These are phyloP conservation scores for Podospora tetraspora DNA, from an alignment of 495 filamentous ascomycete species.

Conservation along the genomic window DNA sequence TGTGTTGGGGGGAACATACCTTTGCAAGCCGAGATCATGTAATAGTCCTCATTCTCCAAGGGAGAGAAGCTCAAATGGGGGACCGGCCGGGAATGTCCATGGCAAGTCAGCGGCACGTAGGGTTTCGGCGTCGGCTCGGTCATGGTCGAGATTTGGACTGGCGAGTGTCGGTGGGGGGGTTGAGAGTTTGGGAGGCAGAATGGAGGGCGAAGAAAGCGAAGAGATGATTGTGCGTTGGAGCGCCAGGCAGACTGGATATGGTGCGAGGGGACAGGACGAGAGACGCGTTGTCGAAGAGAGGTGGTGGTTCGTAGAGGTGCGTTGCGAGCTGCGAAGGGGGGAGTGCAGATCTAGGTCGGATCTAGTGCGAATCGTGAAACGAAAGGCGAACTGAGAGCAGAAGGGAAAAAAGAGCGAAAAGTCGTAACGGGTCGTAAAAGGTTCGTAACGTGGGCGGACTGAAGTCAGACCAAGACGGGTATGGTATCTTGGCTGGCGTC, in stretches of 20 bases:
- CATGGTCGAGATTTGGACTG: constrained; percentile 29
- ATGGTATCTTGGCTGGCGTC: constrained; percentile 9
- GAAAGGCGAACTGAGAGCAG: constrained; percentile 5
- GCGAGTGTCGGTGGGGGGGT: background rate
- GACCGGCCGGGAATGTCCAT: constrained; percentile 93
- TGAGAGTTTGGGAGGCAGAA: background rate
- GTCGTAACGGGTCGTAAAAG: constrained; percentile 30
- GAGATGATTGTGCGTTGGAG: background rate
- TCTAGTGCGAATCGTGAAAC: constrained; percentile 8
- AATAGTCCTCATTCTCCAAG: constrained; percentile 76
- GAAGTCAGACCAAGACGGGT: constrained; percentile 13
- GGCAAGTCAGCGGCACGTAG: constrained; percentile 86
- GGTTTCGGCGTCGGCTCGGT: constrained; percentile 45
- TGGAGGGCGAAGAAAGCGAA: background rate
- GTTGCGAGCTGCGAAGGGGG: constrained; percentile 5
- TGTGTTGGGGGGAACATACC: constrained; percentile 44
- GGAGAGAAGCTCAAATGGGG: constrained; percentile 92
- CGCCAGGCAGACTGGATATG: background rate
- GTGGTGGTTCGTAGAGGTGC: background rate
- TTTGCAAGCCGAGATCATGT: constrained; percentile 97
- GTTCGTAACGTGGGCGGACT: constrained; percentile 16
- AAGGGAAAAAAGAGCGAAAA: constrained; percentile 16
- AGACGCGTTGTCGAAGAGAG: background rate
- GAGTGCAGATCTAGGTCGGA: constrained; percentile 1
- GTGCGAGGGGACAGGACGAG: background rate